Conservation (phyloP, 129 eudicot species). For the Flaveria linearis region DNA sequence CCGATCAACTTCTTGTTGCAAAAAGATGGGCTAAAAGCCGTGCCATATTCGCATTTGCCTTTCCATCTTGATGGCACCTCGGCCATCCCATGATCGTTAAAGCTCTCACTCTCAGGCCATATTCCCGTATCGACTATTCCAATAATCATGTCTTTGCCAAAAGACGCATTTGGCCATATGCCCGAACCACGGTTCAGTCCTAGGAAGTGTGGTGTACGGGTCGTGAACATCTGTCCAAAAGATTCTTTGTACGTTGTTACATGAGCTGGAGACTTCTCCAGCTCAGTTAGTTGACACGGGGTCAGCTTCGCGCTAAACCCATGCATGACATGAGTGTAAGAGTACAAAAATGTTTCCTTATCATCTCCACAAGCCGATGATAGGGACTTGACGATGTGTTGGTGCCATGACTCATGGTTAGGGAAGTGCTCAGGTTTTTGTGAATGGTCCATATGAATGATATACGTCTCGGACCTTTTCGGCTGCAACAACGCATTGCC, state of each 20-base stretch:
- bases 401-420: slow-evolving; percentile 42
- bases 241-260: slow-evolving; percentile 27
- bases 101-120: slow-evolving; percentile 54
- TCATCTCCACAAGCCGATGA: slow-evolving; percentile 21
- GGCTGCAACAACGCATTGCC: slow-evolving; percentile 4
- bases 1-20: slow-evolving; percentile 44
- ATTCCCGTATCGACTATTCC: slow-evolving; percentile 44
- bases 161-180: slow-evolving; percentile 41
- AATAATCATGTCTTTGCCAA: slow-evolving; percentile 40
- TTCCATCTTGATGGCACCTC: slow-evolving; percentile 42
- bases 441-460: slow-evolving; percentile 47
- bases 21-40: slow-evolving; percentile 31
- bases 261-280: slow-evolving; percentile 40
- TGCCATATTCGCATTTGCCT: slow-evolving; percentile 42
- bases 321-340: slow-evolving; percentile 42
- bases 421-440: slow-evolving; percentile 38
- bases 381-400: slow-evolving; percentile 22
- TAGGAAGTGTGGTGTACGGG: slow-evolving; percentile 38
- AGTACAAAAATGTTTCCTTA: slow-evolving; percentile 32
- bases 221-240: slow-evolving; percentile 42
- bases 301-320: slow-evolving; percentile 44
- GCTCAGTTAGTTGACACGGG: slow-evolving; percentile 35
- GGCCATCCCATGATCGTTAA: slow-evolving; percentile 35
- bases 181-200: slow-evolving; percentile 35
- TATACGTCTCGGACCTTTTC: slow-evolving; percentile 33